Conservation (phyloP, 179 eudicot species). For the Amaranthus tricolor region DNA sequence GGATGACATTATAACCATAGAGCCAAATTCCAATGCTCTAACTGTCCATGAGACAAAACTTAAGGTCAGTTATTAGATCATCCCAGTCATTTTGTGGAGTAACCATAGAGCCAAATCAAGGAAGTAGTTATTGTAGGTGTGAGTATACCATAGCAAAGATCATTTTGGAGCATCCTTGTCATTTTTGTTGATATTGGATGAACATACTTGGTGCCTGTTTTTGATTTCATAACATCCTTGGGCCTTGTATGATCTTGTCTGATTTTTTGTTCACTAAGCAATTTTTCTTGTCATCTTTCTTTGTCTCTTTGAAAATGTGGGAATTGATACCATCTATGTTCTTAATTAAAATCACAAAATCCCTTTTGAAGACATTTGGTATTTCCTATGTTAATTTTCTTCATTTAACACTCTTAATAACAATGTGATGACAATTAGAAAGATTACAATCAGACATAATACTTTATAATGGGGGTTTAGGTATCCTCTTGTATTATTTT, state of each 20-base stretch:
- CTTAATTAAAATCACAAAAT: too few species aligned
- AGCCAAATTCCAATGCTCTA: constrained; percentile 57
- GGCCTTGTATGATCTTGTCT: background rate
- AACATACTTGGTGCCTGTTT: background rate
- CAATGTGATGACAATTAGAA: too few species aligned
- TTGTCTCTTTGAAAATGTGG: background rate
- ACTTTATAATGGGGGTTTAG: too few species aligned
- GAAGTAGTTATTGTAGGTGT: background rate
- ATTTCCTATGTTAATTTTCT: too few species aligned
- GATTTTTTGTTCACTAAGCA: background rate
- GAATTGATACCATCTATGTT: background rate
- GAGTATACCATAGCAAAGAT: background rate
- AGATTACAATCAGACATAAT: too few species aligned
- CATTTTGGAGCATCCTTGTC: background rate
- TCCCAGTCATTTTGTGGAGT: background rate
- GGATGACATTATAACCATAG: constrained; percentile 76
- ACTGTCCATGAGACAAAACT: constrained; percentile 96
- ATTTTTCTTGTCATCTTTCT: background rate
- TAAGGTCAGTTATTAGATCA: constrained; percentile 50
- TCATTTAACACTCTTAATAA: too few species aligned
- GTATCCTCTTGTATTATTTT: too few species aligned
- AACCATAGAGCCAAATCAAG: background rate
- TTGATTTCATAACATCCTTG: background rate
- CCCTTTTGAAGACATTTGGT: too few species aligned
- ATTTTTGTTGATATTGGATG: background rate